Percentiles rank a stretch among this genome's conserved stretches.
Conservation (phyloP, 179 eudicot genomes). For the Spergularia azorica region DNA sequence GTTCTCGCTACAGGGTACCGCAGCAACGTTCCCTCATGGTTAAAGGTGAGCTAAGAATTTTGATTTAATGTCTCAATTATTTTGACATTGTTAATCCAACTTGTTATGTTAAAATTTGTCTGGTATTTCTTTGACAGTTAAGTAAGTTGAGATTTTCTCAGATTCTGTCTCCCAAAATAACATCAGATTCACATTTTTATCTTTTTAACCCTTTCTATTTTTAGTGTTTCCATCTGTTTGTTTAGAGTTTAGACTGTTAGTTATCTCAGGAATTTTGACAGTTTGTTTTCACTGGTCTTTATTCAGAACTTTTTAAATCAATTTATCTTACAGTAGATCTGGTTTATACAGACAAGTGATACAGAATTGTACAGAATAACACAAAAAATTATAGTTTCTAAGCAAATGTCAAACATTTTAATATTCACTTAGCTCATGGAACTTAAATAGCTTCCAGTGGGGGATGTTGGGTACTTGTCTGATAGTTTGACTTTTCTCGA, state of each 20-base stretch:
- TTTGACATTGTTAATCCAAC: not conserved
- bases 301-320: not conserved
- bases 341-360: slow-evolving; percentile 10
- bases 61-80: not conserved
- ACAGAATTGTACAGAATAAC: not conserved
- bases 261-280: slow-evolving; percentile 5
- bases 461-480: slow-evolving; percentile 42
- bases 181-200: not conserved
- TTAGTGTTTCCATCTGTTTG: not conserved
- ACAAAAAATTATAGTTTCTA: slow-evolving; percentile 4
- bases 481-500: slow-evolving; percentile 36
- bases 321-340: slow-evolving; percentile 27
- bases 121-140: slow-evolving; percentile 63
- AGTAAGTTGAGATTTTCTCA: slow-evolving; percentile 42
- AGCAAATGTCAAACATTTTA: slow-evolving; percentile 19
- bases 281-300: no score
- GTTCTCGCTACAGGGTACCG: slow-evolving; percentile 91
- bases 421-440: slow-evolving; percentile 21
- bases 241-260: not conserved
- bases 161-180: slow-evolving; percentile 40
- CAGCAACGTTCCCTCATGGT: slow-evolving; percentile 96
- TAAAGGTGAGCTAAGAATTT: slow-evolving; percentile 53
- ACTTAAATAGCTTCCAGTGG: slow-evolving; percentile 26
- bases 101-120: not conserved
- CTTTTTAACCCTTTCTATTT: slow-evolving; percentile 1